Evolutionary conservation across 1,284 basidiomycete species (phyloP).

Genomic region (Ustilago cynodontis): DNA sequence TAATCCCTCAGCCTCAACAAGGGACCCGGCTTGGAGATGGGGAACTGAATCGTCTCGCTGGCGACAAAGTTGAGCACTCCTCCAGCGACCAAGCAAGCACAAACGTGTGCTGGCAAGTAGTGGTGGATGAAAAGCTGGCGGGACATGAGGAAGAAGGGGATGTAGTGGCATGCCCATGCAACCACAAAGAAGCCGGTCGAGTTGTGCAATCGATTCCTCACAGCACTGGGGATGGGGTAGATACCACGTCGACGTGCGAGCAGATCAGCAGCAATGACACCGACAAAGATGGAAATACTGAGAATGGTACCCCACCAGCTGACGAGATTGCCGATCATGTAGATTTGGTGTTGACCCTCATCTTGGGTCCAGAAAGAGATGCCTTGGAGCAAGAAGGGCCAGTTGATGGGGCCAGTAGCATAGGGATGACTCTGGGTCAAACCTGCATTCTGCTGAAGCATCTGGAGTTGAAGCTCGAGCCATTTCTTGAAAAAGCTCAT

Average conservation of each 20-base stretch:
- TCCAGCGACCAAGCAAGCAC: constrained; percentile 90
- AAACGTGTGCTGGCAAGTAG: constrained; percentile 86
- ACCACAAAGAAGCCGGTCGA: constrained; percentile 94
- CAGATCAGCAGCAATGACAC: constrained; percentile 88
- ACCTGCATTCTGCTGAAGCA: constrained; percentile 98
- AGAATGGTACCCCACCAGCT: constrained; percentile 95
- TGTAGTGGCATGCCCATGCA: constrained; percentile 94
- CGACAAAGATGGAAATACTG: constrained; percentile 86
- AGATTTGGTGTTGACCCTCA: constrained; percentile 88
- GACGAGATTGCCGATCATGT: constrained; percentile 92
- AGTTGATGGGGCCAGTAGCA: constrained; percentile 91
- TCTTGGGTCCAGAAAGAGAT: constrained; percentile 96
- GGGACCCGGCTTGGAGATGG: constrained; percentile 79
- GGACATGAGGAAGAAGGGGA: constrained; percentile 97
- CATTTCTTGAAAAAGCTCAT: constrained; percentile 96
- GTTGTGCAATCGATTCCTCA: constrained; percentile 90
- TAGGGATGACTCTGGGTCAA: constrained; percentile 95
- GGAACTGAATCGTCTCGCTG: constrained; percentile 83
- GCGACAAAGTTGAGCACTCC: constrained; percentile 87
- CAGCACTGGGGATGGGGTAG: constrained; percentile 81
- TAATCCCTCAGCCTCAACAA: constrained; percentile 29
- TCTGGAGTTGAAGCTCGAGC: constrained; percentile 89
- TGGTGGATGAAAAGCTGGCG: constrained; percentile 93
- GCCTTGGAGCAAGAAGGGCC: constrained; percentile 94
- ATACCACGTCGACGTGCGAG: constrained; percentile 86